Conservation (phyloP, 768 basidiomycete species). For the Lactarius evosmus region DNA sequence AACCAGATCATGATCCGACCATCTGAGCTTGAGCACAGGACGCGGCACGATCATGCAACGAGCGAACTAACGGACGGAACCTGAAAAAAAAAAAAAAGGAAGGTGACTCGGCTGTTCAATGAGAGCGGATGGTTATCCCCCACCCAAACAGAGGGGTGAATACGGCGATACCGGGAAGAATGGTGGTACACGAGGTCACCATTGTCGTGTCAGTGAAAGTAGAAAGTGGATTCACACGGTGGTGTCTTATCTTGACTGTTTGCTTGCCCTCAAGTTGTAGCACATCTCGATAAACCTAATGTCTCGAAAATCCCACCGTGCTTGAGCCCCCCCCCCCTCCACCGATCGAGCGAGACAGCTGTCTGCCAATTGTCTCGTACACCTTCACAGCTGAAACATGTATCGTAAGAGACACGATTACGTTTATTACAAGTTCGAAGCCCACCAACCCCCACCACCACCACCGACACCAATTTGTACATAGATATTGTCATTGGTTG, state of each 20-base stretch:
- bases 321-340: too few relatives aligned
- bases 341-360: background rate
- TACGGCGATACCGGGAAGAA: too few relatives aligned
- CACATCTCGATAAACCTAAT: too few relatives aligned
- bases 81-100: background rate
- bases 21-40: background rate
- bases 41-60: background rate
- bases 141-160: too few relatives aligned
- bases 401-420: background rate
- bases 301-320: too few relatives aligned
- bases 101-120: background rate
- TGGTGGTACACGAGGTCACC: background rate
- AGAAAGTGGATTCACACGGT: background rate
- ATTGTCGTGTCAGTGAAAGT: too few relatives aligned
- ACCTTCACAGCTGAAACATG: background rate
- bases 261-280: too few relatives aligned
- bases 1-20: background rate
- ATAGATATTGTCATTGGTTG: conserved; percentile 16
- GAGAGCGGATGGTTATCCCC: background rate
- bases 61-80: background rate
- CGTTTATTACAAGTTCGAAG: conserved; percentile 3
- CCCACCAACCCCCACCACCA: too few relatives aligned
- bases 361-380: background rate
- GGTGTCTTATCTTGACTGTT: background rate
- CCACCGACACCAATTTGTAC: conserved; percentile 5